Evolutionary conservation across 2,329 filamentous ascomycete species (phyloP).

Genomic region (Neonectria sp.): DNA sequence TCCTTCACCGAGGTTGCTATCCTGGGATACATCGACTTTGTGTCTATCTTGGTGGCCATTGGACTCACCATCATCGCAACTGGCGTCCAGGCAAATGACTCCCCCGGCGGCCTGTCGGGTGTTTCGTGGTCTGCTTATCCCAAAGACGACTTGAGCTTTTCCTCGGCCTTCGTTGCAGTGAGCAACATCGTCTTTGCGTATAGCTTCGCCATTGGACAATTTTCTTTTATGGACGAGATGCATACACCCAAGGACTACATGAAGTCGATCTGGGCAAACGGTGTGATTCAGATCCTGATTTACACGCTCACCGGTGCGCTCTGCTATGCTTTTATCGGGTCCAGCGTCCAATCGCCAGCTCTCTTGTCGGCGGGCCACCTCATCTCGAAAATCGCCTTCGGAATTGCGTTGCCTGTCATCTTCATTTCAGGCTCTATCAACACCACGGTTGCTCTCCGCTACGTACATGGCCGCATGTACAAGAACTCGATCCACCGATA

Average conservation of each 20-base stretch:
- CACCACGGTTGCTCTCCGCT: slow-evolving; percentile 31
- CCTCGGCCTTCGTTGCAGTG: slow-evolving; percentile 30
- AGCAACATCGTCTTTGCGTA: slow-evolving; percentile 35
- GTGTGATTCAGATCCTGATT: slow-evolving; percentile 27
- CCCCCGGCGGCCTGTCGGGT: slow-evolving; percentile 10
- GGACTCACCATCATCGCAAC: slow-evolving; percentile 31
- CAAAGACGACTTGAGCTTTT: slow-evolving; percentile 27
- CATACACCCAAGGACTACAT: slow-evolving; percentile 32
- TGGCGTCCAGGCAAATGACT: slow-evolving; percentile 21
- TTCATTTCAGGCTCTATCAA: slow-evolving; percentile 34
- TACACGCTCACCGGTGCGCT: slow-evolving; percentile 30
- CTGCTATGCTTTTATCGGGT: slow-evolving; percentile 33
- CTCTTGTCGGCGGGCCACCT: slow-evolving; percentile 25
- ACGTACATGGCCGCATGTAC: slow-evolving; percentile 28
- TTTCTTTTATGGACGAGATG: slow-evolving; percentile 35
- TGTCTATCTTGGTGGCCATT: slow-evolving; percentile 29
- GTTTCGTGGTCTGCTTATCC: slow-evolving; percentile 31
- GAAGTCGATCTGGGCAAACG: slow-evolving; percentile 33
- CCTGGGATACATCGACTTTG: slow-evolving; percentile 30
- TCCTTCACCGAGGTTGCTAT: slow-evolving; percentile 31
- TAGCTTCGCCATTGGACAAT: slow-evolving; percentile 32
- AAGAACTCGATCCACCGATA: slow-evolving; percentile 33
- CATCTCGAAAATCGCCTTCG: slow-evolving; percentile 29
- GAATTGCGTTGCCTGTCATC: slow-evolving; percentile 29
- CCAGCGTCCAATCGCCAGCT: slow-evolving; percentile 28